phyloP scores from a whole-genome alignment of 2,329 filamentous ascomycete species.

The Sordariomycetes sp. region DNA sequence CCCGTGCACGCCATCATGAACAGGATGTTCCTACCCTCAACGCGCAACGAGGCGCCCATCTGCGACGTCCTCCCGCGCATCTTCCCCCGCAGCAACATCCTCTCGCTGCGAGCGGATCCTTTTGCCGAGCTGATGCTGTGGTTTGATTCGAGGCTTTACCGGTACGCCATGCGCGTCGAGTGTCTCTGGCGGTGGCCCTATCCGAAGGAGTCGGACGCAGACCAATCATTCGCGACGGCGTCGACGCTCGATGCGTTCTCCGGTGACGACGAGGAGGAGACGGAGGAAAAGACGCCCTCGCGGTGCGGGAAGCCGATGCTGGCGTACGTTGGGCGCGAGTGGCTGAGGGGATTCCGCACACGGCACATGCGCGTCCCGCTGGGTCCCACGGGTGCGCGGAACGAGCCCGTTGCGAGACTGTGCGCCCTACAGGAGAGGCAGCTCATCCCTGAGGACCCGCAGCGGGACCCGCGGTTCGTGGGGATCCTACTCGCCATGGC shows the following conservation, averaged over 20 bases:
- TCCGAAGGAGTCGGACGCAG: constrained; percentile 6
- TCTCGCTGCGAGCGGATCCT: constrained; percentile 10
- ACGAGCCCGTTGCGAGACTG: constrained; percentile 32
- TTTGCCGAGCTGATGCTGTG: constrained; percentile 31
- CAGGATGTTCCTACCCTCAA: not conserved
- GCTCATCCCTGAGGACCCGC: constrained; percentile 29
- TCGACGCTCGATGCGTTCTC: constrained; percentile 14
- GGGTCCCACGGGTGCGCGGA: constrained; percentile 24
- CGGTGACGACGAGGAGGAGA: not conserved
- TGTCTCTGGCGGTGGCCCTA: constrained; percentile 32
- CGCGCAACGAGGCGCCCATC: constrained; percentile 21
- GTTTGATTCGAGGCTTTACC: constrained; percentile 31
- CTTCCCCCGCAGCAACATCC: constrained; percentile 22
- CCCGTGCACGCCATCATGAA: not conserved
- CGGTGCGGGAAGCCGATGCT: constrained; percentile 13
- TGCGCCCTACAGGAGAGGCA: constrained; percentile 31
- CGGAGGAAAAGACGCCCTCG: not conserved
- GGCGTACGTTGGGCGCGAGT: constrained; percentile 33
- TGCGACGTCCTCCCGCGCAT: constrained; percentile 29
- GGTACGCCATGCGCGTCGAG: constrained; percentile 30
- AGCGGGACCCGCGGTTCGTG: constrained; percentile 39
- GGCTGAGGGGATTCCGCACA: constrained; percentile 29
- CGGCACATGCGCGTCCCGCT: constrained; percentile 31
- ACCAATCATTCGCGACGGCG: constrained; percentile 16
- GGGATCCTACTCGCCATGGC: constrained; percentile 43